Base-by-base conservation (phyloP, 768 basidiomycete genomes). In the Lepiota brunneoincarnata region DNA sequence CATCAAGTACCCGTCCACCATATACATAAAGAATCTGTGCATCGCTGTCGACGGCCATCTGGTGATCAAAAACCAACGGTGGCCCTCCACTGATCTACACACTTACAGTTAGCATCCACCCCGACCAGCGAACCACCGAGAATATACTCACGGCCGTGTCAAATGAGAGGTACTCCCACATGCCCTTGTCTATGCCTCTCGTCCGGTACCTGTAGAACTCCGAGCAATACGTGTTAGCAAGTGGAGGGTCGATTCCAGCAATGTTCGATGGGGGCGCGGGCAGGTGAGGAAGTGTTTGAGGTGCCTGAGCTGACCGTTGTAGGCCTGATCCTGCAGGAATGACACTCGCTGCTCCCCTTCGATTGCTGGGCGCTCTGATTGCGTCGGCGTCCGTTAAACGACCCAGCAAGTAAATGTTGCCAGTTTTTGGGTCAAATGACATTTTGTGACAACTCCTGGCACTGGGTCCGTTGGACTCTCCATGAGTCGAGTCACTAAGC, bases 131-230 rank as follows among this genome's bases (percentile, higher is more conserved):
- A 31, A 31, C 11, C 7, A 31, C 31, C 7, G 51, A 50, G 18
- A 50, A 36, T 20, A 17, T 12, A 59, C 83, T 57, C 61, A 89
- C 89, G 55, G 76, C 76, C 12, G 87, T 87, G 56, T 91, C 86
- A 52, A 76, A 76, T 1, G 83, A 78, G 24, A 91, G 64, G 39
- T 82, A 74, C 49, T 88, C 86, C 91, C 90, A 92, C 65, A 81
- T 83, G 10, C 86, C 89, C 10, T 65, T 72, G 48, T 82, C 76
- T 24, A 74, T 59, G 1, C 87, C 87, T 26, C 79, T 67, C 0
- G 86, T 87, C 61, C 85, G 83, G 64, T 89, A 92, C 18, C 85
- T 74, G 63, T 87, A 90, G 65, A 92, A 90, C 55, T 92, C 89
- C 2, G 87, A 86, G 56, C 76, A 79, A 56, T 71, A 76, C 4